Percentiles rank a stretch among this genome's conserved stretches.
phyloP scores from a whole-genome alignment of 169 alveolate species.

The Perkinsus olseni region DNA sequence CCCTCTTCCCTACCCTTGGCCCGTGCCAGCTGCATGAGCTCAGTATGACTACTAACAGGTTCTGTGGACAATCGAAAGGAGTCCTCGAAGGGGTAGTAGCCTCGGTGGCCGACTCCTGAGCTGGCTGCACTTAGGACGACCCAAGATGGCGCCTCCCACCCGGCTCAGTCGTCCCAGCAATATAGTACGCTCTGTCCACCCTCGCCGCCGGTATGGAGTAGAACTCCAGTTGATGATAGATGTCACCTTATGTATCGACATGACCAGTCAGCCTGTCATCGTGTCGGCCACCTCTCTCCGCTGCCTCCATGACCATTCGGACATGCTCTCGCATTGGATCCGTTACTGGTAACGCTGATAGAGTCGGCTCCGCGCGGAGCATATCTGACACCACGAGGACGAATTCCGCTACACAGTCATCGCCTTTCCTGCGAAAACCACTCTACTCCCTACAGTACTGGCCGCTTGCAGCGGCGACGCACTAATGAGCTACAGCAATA shows the following conservation, averaged over 20 bases:
- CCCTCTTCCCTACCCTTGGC: background rate
- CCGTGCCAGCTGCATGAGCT: background rate
- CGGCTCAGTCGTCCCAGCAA: background rate
- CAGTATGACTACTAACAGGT: background rate
- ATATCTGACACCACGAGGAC: background rate
- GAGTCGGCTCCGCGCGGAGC: background rate
- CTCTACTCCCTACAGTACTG: no score
- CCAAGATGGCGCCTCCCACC: background rate
- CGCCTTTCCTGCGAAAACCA: no score
- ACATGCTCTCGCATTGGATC: background rate
- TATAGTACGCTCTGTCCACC: background rate
- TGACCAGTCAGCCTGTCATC: background rate
- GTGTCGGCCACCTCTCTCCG: background rate
- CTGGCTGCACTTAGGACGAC: background rate
- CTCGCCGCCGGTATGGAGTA: background rate
- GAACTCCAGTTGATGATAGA: background rate
- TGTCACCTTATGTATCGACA: background rate
- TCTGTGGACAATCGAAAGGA: background rate
- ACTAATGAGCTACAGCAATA: no score
- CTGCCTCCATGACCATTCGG: background rate
- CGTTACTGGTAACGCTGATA: background rate
- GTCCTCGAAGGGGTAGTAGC: background rate
- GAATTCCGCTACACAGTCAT: background rate
- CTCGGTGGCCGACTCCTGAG: background rate
- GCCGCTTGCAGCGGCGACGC: no score